Conservation (phyloP, 2,329 filamentous ascomycete genomes). For the Madurella fahalii region DNA sequence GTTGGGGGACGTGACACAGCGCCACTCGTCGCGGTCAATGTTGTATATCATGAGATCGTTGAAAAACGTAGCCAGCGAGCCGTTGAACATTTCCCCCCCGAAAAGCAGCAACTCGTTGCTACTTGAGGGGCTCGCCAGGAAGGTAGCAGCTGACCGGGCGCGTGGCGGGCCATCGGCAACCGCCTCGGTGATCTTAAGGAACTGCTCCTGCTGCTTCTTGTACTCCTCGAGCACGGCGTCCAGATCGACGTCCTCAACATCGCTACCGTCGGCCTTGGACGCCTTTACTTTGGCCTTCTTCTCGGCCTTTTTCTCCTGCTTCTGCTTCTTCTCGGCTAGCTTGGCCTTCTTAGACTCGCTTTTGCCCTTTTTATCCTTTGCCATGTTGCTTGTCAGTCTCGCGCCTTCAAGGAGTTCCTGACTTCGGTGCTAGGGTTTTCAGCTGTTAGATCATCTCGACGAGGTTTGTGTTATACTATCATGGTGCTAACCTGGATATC, state of each 20-base stretch:
- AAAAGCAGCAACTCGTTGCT: constrained; percentile 86
- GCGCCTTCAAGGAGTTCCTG: no score
- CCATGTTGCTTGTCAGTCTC: constrained; percentile 32
- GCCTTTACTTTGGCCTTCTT: constrained; percentile 73
- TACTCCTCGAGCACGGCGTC: constrained; percentile 93
- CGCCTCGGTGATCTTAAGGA: constrained; percentile 87
- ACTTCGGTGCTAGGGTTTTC: background rate
- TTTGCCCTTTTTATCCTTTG: constrained; percentile 44
- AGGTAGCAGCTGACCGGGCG: constrained; percentile 71
- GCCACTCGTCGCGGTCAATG: constrained; percentile 85
- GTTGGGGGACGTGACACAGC: constrained; percentile 84
- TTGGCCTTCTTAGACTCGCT: constrained; percentile 43
- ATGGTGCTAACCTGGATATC: no score
- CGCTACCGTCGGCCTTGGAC: constrained; percentile 73
- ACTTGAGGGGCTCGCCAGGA: constrained; percentile 82
- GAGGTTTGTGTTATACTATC: no score
- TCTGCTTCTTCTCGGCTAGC: constrained; percentile 62
- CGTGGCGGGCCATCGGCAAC: constrained; percentile 67
- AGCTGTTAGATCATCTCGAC: background rate
- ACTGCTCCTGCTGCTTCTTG: constrained; percentile 86
- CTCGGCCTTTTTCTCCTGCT: constrained; percentile 85
- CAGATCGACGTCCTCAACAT: constrained; percentile 87
- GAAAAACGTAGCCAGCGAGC: constrained; percentile 71
- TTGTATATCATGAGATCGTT: constrained; percentile 67
- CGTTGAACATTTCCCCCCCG: constrained; percentile 95